Evolutionary conservation across 495 filamentous ascomycete species (phyloP), one percentile per base, ranked within the genome.

Genomic region (Venustampulla echinocandica): DNA sequence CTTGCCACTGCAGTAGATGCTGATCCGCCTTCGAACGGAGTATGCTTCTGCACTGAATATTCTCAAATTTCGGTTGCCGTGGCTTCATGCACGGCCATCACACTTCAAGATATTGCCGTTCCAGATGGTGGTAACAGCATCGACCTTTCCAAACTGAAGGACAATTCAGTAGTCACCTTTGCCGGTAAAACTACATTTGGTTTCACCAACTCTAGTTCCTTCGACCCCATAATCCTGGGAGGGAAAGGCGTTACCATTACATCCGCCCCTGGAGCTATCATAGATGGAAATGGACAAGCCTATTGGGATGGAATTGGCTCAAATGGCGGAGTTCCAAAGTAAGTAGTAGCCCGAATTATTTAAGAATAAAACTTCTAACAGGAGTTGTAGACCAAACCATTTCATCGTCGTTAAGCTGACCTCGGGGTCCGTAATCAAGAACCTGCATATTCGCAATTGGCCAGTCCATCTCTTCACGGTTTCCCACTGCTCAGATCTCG

Each of bases 261-360:
- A 4, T 61, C 59, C 14, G 61, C 55, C 6, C 42, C 57, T 6
- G 70, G 64, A 10, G 56, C 60, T 32, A 52, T 69, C 17, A 69
- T 74, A 24, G 65, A 72, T 46, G 68, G 69, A 18, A 70, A 73
- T 49, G 70, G 70, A 27, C 50, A 49, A 14, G 57, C 59, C 6
- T 73, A 67, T 53, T 73, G 70, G 70, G 70, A 73, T 44, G 70
- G 70, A 9, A 44, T 66, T 34, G 70, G 70, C n/a, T 65, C 61
- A 11, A 71, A 72, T 45, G 67, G 67, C n/a, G 69, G 69, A 13
- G 47, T 58, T 21, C 54, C 58, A 25, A 70, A 70, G 64, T 57
- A 44, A 38, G 46, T 37, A n/a, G n/a, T 19, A n/a, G 11, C n/a
- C 28, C 22, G 6, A 14, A 23, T 56, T 33, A 23, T 41, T 32